phyloP scores from a whole-genome alignment of 1,139 yeast genomes.

The Hansenula sp. region DNA sequence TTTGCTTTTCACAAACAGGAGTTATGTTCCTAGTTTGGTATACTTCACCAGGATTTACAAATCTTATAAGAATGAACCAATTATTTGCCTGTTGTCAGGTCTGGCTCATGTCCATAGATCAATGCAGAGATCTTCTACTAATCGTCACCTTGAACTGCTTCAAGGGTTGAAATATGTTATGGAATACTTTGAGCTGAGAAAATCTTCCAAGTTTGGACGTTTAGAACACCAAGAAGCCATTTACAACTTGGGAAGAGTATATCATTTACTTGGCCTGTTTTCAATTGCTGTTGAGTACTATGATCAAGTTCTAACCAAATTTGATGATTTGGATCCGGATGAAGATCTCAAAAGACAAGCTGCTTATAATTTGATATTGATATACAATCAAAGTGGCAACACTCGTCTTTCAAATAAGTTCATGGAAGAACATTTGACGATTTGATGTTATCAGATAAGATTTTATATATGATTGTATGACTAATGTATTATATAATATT shows the following conservation, averaged over 20 bases:
- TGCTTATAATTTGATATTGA: slow-evolving; percentile 77
- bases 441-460: slow-evolving; percentile 5
- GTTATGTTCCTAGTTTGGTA: slow-evolving; percentile 75
- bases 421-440: slow-evolving; percentile 55
- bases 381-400: slow-evolving; percentile 77
- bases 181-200: slow-evolving; percentile 58
- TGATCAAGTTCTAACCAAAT: slow-evolving; percentile 49
- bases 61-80: slow-evolving; percentile 69
- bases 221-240: slow-evolving; percentile 71
- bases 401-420: slow-evolving; percentile 55
- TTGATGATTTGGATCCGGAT: slow-evolving; percentile 26
- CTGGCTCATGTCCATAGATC: slow-evolving; percentile 87
- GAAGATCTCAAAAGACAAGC: slow-evolving; percentile 65
- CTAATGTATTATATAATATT: background rate
- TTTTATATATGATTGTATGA: background rate
- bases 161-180: slow-evolving; percentile 80
- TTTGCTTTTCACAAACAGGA: slow-evolving; percentile 75
- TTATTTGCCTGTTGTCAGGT: slow-evolving; percentile 71
- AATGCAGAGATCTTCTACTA: slow-evolving; percentile 82
- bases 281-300: slow-evolving; percentile 73
- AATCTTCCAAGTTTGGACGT: slow-evolving; percentile 31
- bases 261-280: slow-evolving; percentile 76
- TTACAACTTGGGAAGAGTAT: slow-evolving; percentile 80
- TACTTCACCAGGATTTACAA: slow-evolving; percentile 62
- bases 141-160: slow-evolving; percentile 80